Evolutionary conservation across 352 stramenopile genomes (phyloP), one percentile per base, ranked within the genome.

Genomic region (Globisporangium barbulae): DNA sequence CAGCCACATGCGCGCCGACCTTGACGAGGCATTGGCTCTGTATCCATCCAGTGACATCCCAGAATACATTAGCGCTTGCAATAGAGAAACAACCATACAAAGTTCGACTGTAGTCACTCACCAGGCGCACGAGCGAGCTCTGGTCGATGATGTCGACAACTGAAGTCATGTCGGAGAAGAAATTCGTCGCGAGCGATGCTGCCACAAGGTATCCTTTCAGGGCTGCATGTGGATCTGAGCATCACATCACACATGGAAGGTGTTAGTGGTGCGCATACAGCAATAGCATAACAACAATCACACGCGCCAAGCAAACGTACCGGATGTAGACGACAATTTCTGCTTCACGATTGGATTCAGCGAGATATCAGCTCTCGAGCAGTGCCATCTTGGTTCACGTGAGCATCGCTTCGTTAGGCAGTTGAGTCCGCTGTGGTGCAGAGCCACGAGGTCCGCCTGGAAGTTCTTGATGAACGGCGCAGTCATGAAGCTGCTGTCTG

Each of bases 11-110:
- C n/a, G 82, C 81, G n/a, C 83, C 82, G 31, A 90, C 65, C 72
- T 94, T 91, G 39, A 93, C 74, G 12, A 94, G 79, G 64, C 86
- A 94, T 72, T 93, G 82, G 53, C 81, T 93, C 82, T 93, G 67
- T n/a, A 50, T 30, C 44, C 5, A 19, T 0, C 17, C 19, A 22
- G 44, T 45, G 59, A 56, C 22, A 17, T 54, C 41, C 44, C 39
- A 28, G 44, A 5, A 53, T 45, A 19, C 5, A 4, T 45, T 7
- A 37, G 45, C 25, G 53, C 22, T 55, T 3, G 12, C 49, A 8
- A 10, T 19, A 2, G 6, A n/a, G 15, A n/a, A 45, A n/a, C 13
- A 45, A 64, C 8, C 9, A 42, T 13, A 60, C 1, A 39, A 56
- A 41, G 2, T 42, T 19, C 10, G 28, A 21, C 5, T 30, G 12